Evolutionary conservation across 331 rosid genomes (phyloP).

Genomic region (Cydonia oblonga): DNA sequence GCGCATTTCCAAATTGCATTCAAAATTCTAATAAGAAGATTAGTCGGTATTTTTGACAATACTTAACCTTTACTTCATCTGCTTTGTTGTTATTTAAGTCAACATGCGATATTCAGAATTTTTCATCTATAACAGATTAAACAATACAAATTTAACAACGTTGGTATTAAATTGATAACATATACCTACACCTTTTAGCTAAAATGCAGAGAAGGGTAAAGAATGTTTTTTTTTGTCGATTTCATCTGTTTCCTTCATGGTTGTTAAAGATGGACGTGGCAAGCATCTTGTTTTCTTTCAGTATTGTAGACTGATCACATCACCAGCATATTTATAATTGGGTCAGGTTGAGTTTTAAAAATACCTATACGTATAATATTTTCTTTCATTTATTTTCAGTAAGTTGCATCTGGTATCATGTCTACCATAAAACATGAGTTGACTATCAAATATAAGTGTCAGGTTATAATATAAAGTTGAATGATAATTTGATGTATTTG

Average conservation of each 20-base stretch:
- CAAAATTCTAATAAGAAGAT: background rate
- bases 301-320: background rate
- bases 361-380: background rate
- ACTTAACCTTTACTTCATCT: background rate
- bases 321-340: background rate
- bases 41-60: background rate
- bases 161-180: background rate
- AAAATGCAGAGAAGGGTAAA: background rate
- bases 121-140: background rate
- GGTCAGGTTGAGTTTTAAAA: background rate
- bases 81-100: background rate
- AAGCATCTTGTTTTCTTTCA: background rate
- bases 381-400: background rate
- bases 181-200: background rate
- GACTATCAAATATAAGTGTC: background rate
- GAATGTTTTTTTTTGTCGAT: background rate
- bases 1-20: background rate
- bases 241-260: background rate
- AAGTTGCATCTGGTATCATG: background rate
- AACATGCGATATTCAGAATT: background rate
- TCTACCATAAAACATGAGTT: background rate
- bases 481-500: background rate
- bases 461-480: background rate
- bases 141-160: background rate
- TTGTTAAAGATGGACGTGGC: constrained; percentile 2